Base-by-base conservation (phyloP, 2,329 filamentous ascomycete species). In the Malbranchea zuffiana region DNA sequence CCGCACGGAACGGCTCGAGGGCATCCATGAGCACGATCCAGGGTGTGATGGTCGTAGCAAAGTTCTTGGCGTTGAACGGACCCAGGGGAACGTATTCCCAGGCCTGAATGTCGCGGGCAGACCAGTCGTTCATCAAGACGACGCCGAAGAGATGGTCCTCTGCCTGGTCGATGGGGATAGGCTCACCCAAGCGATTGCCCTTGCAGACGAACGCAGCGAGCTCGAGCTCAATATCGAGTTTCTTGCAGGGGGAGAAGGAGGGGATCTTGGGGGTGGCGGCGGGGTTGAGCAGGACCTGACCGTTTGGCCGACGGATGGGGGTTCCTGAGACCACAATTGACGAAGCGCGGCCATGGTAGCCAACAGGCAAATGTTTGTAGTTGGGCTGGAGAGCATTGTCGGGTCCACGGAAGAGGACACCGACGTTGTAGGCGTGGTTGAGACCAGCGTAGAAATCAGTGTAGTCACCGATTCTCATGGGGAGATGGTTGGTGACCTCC, bases 61-160 rank as follows among this genome's bases (percentile, higher is more conserved):
- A 88, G 56, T 87, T 88, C 70, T 92, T 90, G 16, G 75, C 69
- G 44, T 83, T 86, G 62, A 90, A 88, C 0, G 83, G 83, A 0
- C 84, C 84, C 5, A 88, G 62, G 0, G 84, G 84, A 6, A 87
- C 71, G 47, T 87, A 87, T 58, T 92, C 84, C 82, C 82, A 90
- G 0, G 72, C 72, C 54, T 92, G 84, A 33, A 90, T 78, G 49
- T 90, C 83, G 44, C 83, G 67, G 3, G 83, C 83, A 37, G 78
- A 84, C 84, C 84, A 92, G 59, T 92, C 84, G 49, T 92, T 92
- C 68, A 92, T 72, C 40, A 92, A 60, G 0, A 90, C 83, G 17
- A 84, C 68, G 10, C 84, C 84, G 51, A 90, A 90, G 18, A 92
- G 68, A 49, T 77, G 69, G 12, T 82, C 71, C 36, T 78, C 75